Base-by-base conservation (phyloP, 202 grass and related monocot species). In the Musa balbisiana region DNA sequence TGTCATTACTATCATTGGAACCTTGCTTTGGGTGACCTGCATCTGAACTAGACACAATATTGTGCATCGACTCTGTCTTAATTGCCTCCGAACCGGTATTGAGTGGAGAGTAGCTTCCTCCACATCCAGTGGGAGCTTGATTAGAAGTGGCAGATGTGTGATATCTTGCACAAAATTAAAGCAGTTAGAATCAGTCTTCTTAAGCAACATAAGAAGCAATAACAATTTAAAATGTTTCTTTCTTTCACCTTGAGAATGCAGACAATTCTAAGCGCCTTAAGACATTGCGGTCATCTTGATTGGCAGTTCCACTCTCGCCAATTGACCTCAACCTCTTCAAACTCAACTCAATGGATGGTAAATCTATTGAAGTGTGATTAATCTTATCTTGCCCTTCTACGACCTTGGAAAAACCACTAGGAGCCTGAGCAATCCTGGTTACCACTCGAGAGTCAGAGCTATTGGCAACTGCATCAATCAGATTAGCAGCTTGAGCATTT, bases 171-270 rank as follows among this genome's bases (percentile, higher is more conserved):
- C 77, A 16, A 83, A 64, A 83, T 86, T 69, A 66, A 71, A 91
- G 87, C 73, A 89, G 80, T 97, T 89, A 91, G 85, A 76, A 87
- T 54, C 79, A 79, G 82, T 83, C 16, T 63, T 83, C 16, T 64
- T 49, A 63, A 82, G 68, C 69, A 81, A 53, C 80, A 75, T 69
- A 59, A 82, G 74, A 73, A 83, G 54, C 59, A 49, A 62, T 71
- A 82, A 69, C 62, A 84, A 79, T 76, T 27, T 63, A 11, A 23
- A 89, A 73, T 86, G 83, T 89, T 91, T 88, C 83, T 82, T 91
- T 84, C 85, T 89, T 87, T 76, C 80, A 97, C 93, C 90, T 93
- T 25, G 84, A 84, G 73, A 97, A 89, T 67, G 88, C 93, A 5
- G 88, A 97, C 0, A 73, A 56, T 64, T 97, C 79, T 21, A 88